phyloP scores from a whole-genome alignment of 805 yeast genomes.

The Cyberlindnera meyerae region DNA sequence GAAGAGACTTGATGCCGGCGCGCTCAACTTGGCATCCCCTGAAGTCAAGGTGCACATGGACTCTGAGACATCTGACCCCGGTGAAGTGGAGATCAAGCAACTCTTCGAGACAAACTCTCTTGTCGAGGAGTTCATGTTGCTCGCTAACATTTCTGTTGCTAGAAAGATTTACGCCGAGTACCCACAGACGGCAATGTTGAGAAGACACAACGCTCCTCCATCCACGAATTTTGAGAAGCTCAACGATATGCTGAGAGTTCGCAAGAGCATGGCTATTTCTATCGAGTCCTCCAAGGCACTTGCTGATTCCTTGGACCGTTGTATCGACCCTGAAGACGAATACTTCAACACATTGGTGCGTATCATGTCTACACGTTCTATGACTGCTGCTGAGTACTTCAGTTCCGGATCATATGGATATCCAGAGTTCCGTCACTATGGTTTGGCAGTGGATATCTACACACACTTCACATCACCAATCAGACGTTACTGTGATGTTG shows the following conservation, averaged over 20 bases:
- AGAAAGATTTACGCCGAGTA: constrained; percentile 85
- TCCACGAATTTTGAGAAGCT: constrained; percentile 84
- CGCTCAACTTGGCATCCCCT: constrained; percentile 93
- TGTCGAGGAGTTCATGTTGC: constrained; percentile 97
- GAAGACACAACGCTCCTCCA: constrained; percentile 98
- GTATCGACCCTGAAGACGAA: constrained; percentile 77
- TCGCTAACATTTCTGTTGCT: constrained; percentile 96
- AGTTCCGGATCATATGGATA: constrained; percentile 86
- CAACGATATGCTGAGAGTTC: constrained; percentile 81
- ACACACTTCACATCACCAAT: constrained; percentile 99
- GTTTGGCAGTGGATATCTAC: constrained; percentile 94
- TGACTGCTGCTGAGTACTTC: constrained; percentile 99
- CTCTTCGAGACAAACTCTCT: constrained; percentile 87
- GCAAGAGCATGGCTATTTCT: constrained; percentile 71
- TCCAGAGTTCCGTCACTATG: constrained; percentile 93
- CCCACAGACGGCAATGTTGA: constrained; percentile 97
- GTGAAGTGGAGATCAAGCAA: constrained; percentile 88
- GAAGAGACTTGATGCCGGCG: constrained; percentile 89
- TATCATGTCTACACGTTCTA: constrained; percentile 96
- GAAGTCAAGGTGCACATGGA: constrained; percentile 98
- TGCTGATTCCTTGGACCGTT: constrained; percentile 89
- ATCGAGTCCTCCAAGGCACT: constrained; percentile 83
- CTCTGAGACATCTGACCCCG: constrained; percentile 94
- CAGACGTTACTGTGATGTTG: constrained; percentile 95
- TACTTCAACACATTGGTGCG: constrained; percentile 91